phyloP scores from a whole-genome alignment of 257 asterid genomes.

The Fraxinus cuspidata region DNA sequence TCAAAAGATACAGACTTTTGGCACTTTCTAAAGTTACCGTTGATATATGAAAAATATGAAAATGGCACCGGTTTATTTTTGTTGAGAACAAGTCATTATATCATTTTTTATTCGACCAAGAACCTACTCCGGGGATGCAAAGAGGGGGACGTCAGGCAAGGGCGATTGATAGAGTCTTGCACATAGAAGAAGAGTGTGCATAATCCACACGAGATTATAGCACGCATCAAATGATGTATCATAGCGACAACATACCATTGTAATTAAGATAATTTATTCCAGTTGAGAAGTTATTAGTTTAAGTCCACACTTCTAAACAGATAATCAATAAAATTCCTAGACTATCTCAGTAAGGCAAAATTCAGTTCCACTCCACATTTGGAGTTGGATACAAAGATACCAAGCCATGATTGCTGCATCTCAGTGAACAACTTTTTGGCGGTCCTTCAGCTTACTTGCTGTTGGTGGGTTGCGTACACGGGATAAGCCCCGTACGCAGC shows the following conservation, averaged over 20 bases:
- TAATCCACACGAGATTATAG: neutral
- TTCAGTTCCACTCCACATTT: slow-evolving; percentile 57
- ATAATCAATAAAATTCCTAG: slow-evolving; percentile 42
- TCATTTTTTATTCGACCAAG: neutral
- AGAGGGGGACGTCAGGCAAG: too few species aligned
- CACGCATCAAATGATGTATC: neutral
- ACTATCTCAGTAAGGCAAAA: slow-evolving; percentile 67
- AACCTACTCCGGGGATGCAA: too few species aligned
- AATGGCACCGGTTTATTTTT: too few species aligned
- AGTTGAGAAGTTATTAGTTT: slow-evolving; percentile 48
- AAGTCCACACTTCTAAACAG: slow-evolving; percentile 55
- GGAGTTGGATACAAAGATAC: slow-evolving; percentile 23
- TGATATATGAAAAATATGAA: too few species aligned
- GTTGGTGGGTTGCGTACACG: slow-evolving; percentile 81
- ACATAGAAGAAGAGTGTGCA: neutral
- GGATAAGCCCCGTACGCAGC: slow-evolving; percentile 84
- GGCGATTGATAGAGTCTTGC: neutral
- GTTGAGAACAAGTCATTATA: too few species aligned
- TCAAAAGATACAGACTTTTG: neutral
- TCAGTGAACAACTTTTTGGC: slow-evolving; percentile 1
- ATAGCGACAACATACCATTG: neutral
- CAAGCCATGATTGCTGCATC: slow-evolving; percentile 22
- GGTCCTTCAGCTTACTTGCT: slow-evolving; percentile 71
- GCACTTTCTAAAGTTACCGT: too few species aligned
- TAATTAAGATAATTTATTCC: slow-evolving; percentile 52